Conservation (phyloP, 169 alveolate genomes). For the Perkinsus marinus region DNA sequence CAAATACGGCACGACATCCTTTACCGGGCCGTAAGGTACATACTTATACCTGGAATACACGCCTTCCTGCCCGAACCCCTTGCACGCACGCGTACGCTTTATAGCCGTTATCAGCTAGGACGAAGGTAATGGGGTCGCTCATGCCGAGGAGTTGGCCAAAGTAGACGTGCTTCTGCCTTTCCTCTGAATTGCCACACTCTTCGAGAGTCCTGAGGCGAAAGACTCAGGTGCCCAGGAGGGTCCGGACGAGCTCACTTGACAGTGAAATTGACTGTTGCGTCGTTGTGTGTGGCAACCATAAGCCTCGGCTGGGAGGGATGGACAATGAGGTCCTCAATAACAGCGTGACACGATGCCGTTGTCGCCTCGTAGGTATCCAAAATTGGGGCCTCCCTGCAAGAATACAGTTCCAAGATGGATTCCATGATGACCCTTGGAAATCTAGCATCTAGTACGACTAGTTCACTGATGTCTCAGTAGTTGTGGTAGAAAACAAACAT, state of each 20-base stretch:
- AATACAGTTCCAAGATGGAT: no score
- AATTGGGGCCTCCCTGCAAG: neutral
- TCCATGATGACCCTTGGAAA: no score
- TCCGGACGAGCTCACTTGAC: neutral
- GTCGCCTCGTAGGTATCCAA: neutral
- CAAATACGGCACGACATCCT: neutral
- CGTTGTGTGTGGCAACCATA: neutral
- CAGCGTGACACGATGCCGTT: neutral
- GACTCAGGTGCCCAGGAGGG: neutral
- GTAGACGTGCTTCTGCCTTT: neutral
- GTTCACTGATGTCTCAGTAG: no score
- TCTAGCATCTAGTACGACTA: no score
- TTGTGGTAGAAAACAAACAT: no score
- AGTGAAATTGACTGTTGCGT: neutral
- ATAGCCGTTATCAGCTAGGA: neutral
- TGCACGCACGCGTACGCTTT: neutral
- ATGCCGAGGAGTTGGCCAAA: neutral
- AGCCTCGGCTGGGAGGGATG: neutral
- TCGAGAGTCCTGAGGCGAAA: neutral
- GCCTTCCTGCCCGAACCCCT: neutral
- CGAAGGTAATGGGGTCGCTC: neutral
- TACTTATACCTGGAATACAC: neutral
- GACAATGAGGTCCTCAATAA: neutral
- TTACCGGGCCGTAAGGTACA: neutral
- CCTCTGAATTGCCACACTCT: neutral